Conservation (phyloP, 225 moss, liverwort and hornwort genomes). For the Sphagnum tenellum region DNA sequence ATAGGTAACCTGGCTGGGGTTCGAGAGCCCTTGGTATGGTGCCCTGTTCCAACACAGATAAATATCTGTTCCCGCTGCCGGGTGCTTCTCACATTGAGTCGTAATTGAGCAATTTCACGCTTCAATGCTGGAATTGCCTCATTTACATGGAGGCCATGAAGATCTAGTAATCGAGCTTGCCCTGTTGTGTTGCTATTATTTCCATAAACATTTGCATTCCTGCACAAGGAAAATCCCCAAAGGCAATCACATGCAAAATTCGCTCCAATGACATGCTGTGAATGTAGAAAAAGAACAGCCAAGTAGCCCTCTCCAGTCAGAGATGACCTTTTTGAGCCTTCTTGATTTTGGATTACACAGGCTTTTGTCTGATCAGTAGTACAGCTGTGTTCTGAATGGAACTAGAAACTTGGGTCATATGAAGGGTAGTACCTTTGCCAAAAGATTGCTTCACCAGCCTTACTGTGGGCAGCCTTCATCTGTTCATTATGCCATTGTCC, state of each 20-base stretch:
- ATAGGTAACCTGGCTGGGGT: conserved; percentile 43
- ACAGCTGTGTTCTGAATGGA: too few relatives aligned
- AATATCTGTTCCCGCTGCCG: conserved; percentile 41
- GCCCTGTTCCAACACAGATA: conserved; percentile 53
- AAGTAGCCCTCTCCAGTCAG: too few relatives aligned
- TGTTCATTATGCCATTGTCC: conserved; percentile 64
- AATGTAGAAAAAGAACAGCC: too few relatives aligned
- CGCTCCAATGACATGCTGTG: too few relatives aligned
- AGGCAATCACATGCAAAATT: too few relatives aligned
- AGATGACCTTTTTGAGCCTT: too few relatives aligned
- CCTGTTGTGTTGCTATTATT: conserved; percentile 23
- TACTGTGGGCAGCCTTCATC: conserved; percentile 58
- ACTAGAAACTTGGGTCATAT: background rate
- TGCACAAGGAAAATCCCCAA: conserved; percentile 9
- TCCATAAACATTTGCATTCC: conserved; percentile 35
- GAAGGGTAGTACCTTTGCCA: conserved; percentile 32
- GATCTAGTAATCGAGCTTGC: conserved; percentile 36
- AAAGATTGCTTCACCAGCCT: conserved; percentile 58
- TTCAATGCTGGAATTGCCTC: conserved; percentile 57
- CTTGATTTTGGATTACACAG: background rate
- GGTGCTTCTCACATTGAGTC: conserved; percentile 19
- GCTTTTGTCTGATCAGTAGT: background rate
- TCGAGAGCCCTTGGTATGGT: conserved; percentile 59
- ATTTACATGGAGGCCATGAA: conserved; percentile 53
- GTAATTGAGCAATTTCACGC: conserved; percentile 42